Evolutionary conservation across 805 yeast species (phyloP).

Genomic region (Cyberlindnera mrakii): DNA sequence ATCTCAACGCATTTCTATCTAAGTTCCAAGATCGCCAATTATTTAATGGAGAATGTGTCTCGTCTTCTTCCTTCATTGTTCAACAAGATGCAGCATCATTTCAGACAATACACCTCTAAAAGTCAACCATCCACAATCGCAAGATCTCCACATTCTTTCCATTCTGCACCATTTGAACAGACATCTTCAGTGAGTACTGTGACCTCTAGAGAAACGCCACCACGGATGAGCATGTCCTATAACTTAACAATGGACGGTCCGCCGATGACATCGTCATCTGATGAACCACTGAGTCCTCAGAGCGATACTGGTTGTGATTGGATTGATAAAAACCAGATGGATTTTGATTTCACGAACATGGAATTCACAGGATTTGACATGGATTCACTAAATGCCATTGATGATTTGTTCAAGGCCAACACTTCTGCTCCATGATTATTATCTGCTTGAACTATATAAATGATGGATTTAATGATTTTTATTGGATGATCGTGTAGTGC

Average conservation of each 20-base stretch:
- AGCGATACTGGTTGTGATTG: slow-evolving; percentile 52
- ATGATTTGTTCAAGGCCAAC: slow-evolving; percentile 18
- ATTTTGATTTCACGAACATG: slow-evolving; percentile 26
- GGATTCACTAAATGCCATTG: slow-evolving; percentile 21
- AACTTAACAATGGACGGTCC: slow-evolving; percentile 7
- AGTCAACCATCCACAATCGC: slow-evolving; percentile 2
- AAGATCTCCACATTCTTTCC: slow-evolving; percentile 7
- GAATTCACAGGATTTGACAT: slow-evolving; percentile 21
- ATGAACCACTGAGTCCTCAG: slow-evolving; percentile 11
- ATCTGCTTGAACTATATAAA: background rate
- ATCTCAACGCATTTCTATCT: slow-evolving; percentile 47
- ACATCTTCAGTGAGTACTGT: background rate
- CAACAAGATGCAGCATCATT: slow-evolving; percentile 29
- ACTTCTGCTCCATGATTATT: background rate
- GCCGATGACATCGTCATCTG: background rate
- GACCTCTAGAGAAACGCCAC: background rate
- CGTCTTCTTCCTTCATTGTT: slow-evolving; percentile 38
- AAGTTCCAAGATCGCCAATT: slow-evolving; percentile 40
- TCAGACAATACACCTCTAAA: slow-evolving; percentile 14
- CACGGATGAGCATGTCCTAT: slow-evolving; percentile 8
- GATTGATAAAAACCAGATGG: slow-evolving; percentile 44
- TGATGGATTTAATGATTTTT: too few species aligned
- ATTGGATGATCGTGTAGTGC: too few species aligned
- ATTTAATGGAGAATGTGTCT: slow-evolving; percentile 38
- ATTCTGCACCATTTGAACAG: background rate